Base-by-base conservation (phyloP, 1,284 basidiomycete genomes). In the Cryptococcus amylolentus region DNA sequence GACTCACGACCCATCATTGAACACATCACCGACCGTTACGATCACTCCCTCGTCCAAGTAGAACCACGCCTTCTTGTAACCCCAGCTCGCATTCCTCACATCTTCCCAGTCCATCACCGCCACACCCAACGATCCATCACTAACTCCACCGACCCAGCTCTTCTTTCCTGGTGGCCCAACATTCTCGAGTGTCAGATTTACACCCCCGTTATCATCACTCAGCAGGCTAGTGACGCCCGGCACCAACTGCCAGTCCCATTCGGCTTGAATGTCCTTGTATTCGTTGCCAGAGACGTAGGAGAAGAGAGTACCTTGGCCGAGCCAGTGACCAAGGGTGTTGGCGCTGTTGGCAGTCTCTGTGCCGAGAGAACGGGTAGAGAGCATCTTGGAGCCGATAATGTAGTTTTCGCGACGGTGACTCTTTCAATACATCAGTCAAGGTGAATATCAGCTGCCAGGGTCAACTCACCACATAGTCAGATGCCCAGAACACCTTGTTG, bases 11-110 rank as follows among this genome's bases (percentile, higher is more conserved):
- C 13, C 38, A 18, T 84, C 75, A 6, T 66, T 49, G 3, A 81
- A 82, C 37, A 67, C 71, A 42, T 76, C 80, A 2, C 59, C 57
- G 4, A 51, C 44, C 79, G 84, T 84, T 62, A 88, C 83, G 62
- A 82, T 81, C 40, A 84, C 77, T 64, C 84, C 82, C 61, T 82
- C 77, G 50, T 84, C 80, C 57, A 88, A 80, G 81, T 86, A 87
- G 77, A 87, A 86, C 83, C 84, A 86, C 0, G 82, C 81, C 72
- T 88, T 88, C 64, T 84, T 84, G 80, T 82, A 88, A 55, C 75
- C 73, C 45, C 88, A 69, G 4, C 80, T 69, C n/a, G 75, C 67
- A 5, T 84, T 85, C 44, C 76, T 56, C 1, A 86, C 85, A 65
- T 87, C 69, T 35, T 58, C 26, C 41, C 63, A 70, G 47, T 68